phyloP scores from a whole-genome alignment of 2,329 filamentous ascomycete species.

The Trichoderma sp. region DNA sequence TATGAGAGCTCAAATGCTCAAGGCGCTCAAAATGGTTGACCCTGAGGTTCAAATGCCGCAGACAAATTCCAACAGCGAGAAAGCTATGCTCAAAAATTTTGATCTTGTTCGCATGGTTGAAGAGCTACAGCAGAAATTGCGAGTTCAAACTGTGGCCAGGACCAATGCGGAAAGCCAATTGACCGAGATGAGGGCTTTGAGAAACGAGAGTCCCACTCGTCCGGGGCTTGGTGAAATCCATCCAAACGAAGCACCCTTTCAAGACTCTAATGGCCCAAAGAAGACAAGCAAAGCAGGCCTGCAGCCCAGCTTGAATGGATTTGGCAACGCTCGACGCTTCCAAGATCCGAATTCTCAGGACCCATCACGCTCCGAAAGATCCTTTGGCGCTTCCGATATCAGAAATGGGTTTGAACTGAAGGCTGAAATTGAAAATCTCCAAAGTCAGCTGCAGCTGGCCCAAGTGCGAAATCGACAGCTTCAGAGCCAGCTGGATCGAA shows the following conservation, averaged over 20 bases:
- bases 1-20: constrained; percentile 76
- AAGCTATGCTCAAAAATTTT: constrained; percentile 72
- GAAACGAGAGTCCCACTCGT: constrained; percentile 72
- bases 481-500: constrained; percentile 80
- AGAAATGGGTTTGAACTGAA: constrained; percentile 91
- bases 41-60: constrained; percentile 70
- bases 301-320: constrained; percentile 70
- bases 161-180: constrained; percentile 82
- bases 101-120: constrained; percentile 86
- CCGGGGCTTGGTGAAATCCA: constrained; percentile 86
- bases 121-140: constrained; percentile 83
- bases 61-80: constrained; percentile 63
- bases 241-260: constrained; percentile 75
- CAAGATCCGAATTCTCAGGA: constrained; percentile 67
- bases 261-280: constrained; percentile 71
- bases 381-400: constrained; percentile 77
- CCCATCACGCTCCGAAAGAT: constrained; percentile 82
- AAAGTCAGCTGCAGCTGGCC: constrained; percentile 90
- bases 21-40: constrained; percentile 85
- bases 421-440: constrained; percentile 85
- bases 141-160: constrained; percentile 80
- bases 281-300: constrained; percentile 58
- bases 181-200: constrained; percentile 69
- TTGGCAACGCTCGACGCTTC: constrained; percentile 76
- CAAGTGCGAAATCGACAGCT: constrained; percentile 96